Evolutionary conservation across 805 yeast genomes (phyloP), one percentile per base, ranked within the genome.

Genomic region (Suhomyces tanzawaensis): DNA sequence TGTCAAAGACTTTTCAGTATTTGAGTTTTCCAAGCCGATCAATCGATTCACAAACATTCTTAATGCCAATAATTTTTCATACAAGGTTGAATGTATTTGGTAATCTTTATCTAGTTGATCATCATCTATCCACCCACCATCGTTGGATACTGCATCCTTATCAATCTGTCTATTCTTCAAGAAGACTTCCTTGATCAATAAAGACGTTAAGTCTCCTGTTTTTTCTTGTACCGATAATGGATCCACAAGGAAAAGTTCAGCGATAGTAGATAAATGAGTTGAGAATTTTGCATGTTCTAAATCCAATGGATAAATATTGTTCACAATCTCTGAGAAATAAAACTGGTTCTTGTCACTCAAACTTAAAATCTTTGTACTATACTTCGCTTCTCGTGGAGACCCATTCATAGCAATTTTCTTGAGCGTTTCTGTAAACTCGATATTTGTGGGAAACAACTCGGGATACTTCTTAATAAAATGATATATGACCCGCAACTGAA

Each of bases 11-110:
- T 24, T 18, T 6, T 28, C 29, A 9, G 27, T 27, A 5, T 27
- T 25, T 6, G 29, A 16, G 19, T 48, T 48, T 17, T 35, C 42
- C 7, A 46, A 36, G 4, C 52, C 59, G 34, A 69, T 69, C 19
- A 86, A 52, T 57, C 85, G 72, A 51, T 82, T 82, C 1, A 79
- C 74, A 31, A 86, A 71, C 1, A 82, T 54, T 39, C 75, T 67
- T 33, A 87, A 52, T 0, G 85, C 71, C 25, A 69, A 33, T 0
- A 81, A 19, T 53, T 82, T 83, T n/a, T 70, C 62, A 37, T 63
- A 57, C 21, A 82, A 57, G 0, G 65, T 55, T 3, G 46, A n/a
- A 32, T 62, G 57, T 4, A 42, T 28, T 2, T 52, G 46, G 19
- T 45, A 43, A 2, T 49, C 31, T 2, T 44, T 45, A 29, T 72